Evolutionary conservation across 1,284 basidiomycete species (phyloP), one percentile per base, ranked within the genome.

Genomic region (Sparassis latifolia): DNA sequence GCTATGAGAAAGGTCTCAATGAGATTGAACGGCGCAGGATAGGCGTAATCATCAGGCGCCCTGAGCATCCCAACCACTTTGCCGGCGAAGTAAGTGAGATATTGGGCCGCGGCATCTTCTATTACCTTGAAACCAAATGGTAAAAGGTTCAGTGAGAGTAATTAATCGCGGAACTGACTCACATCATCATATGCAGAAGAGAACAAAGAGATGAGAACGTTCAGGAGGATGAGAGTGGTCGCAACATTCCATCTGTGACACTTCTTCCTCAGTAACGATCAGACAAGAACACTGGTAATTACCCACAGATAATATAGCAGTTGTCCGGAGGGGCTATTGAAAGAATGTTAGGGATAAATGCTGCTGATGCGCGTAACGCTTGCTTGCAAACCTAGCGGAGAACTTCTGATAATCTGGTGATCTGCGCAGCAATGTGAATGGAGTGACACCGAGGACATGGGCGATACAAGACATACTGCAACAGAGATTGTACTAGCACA

Each of bases 151-250:
- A 1, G 7, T 45, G 32, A n/a, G 38, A 49, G 39, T 20, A 48
- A 37, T 7, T 6, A 12, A 12, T 37, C 6, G 12, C 6, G 35
- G 35, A 12, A 6, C 6, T 49, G n/a, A 76, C 79, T 72, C 61
- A 92, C 89, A 61, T 92, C 90, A 10, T 84, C 80, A 63, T 95
- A 95, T 0, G 92, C 92, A 35, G 91, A 91, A 9, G 92, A 84
- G 65, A 95, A 98, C 60, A 98, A 71, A 9, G 96, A 97, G 59
- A 99, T 93, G 59, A 99, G 78, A 62, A 99, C 86, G 67, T 97
- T 97, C 67, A 97, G 79, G 49, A 97, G 78, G 55, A 97, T 84
- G 51, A 97, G 78, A n/a, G 84, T 84, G 1, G 91, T 88, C 41
- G 86, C 76, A 44, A 92, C 79, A 67, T 89, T 93, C 92, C 93